Evolutionary conservation across 257 asterid species (phyloP).

Genomic region (Nicotiana attenuata): DNA sequence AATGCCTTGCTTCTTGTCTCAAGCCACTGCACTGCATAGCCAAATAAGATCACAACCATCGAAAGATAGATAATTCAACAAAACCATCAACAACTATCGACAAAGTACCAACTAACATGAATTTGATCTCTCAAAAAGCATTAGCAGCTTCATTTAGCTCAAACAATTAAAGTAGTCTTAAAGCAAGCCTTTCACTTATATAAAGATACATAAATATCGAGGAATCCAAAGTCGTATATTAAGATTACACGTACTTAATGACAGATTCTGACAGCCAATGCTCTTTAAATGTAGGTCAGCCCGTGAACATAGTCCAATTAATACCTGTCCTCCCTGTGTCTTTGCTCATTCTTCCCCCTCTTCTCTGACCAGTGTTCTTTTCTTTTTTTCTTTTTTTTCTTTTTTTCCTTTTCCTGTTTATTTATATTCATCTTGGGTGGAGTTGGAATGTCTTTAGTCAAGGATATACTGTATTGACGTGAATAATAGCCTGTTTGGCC

Average conservation of each 20-base stretch:
- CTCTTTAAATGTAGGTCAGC: neutral
- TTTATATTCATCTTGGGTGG: neutral
- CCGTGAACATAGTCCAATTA: neutral
- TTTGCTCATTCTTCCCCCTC: neutral
- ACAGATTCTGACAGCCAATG: neutral
- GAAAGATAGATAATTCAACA: neutral
- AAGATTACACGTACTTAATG: neutral
- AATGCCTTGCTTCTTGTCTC: constrained; percentile 84
- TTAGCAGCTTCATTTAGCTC: neutral
- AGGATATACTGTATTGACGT: neutral
- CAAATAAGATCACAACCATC: constrained; percentile 27
- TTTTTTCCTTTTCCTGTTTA: neutral
- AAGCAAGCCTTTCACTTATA: neutral
- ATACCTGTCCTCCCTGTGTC: neutral
- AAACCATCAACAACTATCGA: neutral
- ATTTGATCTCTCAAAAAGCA: neutral
- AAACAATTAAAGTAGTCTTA: neutral
- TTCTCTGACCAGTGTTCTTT: neutral
- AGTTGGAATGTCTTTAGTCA: neutral
- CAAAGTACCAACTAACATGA: neutral
- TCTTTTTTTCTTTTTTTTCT: neutral
- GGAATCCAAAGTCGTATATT: neutral
- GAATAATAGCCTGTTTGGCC: no score
- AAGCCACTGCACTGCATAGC: constrained; percentile 82
- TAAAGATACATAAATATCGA: neutral